These are phyloP conservation scores for Xylaria curta DNA, from an alignment of 495 filamentous ascomycete genomes.

Conservation along the genomic window DNA sequence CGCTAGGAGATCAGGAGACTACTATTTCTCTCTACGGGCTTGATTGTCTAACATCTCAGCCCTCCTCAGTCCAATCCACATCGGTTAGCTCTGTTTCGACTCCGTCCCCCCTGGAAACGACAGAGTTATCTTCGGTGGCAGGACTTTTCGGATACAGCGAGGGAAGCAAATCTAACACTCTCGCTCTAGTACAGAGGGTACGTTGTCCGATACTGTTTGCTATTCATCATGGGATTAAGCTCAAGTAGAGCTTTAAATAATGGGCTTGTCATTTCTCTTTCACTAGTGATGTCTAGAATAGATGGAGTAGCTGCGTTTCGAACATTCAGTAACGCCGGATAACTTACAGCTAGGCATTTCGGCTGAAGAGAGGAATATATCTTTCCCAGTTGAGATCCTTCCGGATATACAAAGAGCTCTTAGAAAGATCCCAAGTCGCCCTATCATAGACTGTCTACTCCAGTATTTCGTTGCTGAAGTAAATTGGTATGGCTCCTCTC, in stretches of 20 bases:
- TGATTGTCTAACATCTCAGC: background rate
- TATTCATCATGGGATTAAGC: background rate
- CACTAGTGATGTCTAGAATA: background rate
- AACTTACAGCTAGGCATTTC: slow-evolving; percentile 7
- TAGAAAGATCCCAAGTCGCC: slow-evolving; percentile 31
- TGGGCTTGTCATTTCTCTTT: background rate
- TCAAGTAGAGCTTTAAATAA: background rate
- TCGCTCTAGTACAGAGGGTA: slow-evolving; percentile 33
- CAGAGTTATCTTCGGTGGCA: slow-evolving; percentile 24
- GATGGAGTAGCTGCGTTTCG: background rate
- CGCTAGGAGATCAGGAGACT: background rate
- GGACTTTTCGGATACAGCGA: slow-evolving; percentile 38
- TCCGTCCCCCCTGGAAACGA: background rate
- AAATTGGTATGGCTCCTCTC: slow-evolving; percentile 33
- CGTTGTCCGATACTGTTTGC: background rate
- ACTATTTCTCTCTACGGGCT: background rate
- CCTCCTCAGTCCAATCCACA: background rate
- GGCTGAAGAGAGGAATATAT: background rate
- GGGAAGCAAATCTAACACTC: slow-evolving; percentile 31
- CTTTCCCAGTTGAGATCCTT: background rate
- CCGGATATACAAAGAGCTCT: slow-evolving; percentile 27
- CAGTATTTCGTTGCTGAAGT: slow-evolving; percentile 40
- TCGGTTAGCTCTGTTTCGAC: background rate
- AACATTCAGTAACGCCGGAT: background rate
- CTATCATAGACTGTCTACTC: slow-evolving; percentile 39